Evolutionary conservation across 1,139 yeast genomes (phyloP), one percentile per base, ranked within the genome.

Genomic region (Lodderomyces jiufengensis): DNA sequence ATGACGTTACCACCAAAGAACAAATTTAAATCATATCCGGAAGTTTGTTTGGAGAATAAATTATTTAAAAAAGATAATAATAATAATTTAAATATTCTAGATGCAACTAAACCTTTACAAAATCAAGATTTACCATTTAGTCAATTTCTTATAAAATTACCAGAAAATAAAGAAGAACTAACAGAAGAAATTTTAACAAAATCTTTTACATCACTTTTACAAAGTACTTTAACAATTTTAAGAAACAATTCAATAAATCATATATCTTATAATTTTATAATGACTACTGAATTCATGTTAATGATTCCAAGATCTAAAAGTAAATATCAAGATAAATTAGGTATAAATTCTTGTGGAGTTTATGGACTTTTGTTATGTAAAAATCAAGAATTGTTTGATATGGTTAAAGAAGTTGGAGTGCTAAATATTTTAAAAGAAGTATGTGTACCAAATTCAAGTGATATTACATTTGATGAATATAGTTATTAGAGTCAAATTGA

Each of bases 231-330:
- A 48, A 82, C 90, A 2, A 72, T 78, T 12, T 68, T 78, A 50
- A 78, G 80, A 52, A 79, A 78, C 36, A 58, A 69, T 39, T 77
- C 65, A 11, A 55, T 59, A 2, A 34, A 41, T 3, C 64, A 64
- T 29, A 61, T 79, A 24, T 82, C 94, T 22, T 90, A 86, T 61
- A 92, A 92, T 54, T 76, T 90, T 27, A 61, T 87, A 32, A 76
- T 90, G 72, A 87, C 95, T 27, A 78, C 80, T 38, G 72, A 78
- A 37, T 90, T 92, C 84, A 76, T 90, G 63, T 76, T 88, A 76
- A 59, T 85, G 29, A 82, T 88, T n/a, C 97, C 97, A 18, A 75
- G 97, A 49, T 68, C 81, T 2, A 34, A 35, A 9, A 66, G 66
- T 3, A 55, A 54, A 32, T 66, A 59, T 37, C 59, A 63, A 33